phyloP scores from a whole-genome alignment of 768 basidiomycete genomes.

The Lyophyllum atratum region DNA sequence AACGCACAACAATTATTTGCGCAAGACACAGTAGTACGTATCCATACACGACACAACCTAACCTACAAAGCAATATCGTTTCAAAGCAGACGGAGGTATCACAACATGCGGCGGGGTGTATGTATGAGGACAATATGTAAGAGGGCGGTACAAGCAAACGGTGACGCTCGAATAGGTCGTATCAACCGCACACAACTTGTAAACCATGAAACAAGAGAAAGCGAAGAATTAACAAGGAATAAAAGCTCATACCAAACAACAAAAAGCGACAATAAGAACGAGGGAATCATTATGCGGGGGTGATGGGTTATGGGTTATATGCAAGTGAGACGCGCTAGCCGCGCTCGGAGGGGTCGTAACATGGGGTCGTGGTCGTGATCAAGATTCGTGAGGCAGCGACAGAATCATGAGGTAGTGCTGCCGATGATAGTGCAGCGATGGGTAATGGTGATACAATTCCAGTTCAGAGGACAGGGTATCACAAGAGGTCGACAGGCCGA shows the following conservation, averaged over 20 bases:
- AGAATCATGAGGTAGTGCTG: too few relatives aligned
- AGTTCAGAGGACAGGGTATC: neutral
- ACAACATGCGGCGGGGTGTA: too few relatives aligned
- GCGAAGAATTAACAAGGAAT: too few relatives aligned
- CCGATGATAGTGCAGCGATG: neutral
- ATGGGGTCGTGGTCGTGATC: neutral
- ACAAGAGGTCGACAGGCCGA: neutral
- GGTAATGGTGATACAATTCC: constrained; percentile 3
- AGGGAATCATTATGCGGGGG: neutral
- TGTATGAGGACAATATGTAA: too few relatives aligned
- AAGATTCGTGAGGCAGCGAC: neutral
- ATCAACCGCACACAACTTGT: too few relatives aligned
- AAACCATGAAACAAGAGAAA: too few relatives aligned
- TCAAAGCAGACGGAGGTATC: neutral
- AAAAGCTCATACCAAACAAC: too few relatives aligned
- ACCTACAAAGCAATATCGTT: constrained; percentile 5
- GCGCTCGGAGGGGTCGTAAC: neutral
- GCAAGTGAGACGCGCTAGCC: neutral
- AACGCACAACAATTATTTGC: neutral
- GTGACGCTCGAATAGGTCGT: too few relatives aligned
- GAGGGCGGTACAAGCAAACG: too few relatives aligned
- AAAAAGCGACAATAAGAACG: too few relatives aligned
- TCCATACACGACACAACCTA: neutral
- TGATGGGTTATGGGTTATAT: too few relatives aligned
- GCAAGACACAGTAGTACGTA: neutral